phyloP scores from a whole-genome alignment of 306 rosid species.

The Vigna angularis region DNA sequence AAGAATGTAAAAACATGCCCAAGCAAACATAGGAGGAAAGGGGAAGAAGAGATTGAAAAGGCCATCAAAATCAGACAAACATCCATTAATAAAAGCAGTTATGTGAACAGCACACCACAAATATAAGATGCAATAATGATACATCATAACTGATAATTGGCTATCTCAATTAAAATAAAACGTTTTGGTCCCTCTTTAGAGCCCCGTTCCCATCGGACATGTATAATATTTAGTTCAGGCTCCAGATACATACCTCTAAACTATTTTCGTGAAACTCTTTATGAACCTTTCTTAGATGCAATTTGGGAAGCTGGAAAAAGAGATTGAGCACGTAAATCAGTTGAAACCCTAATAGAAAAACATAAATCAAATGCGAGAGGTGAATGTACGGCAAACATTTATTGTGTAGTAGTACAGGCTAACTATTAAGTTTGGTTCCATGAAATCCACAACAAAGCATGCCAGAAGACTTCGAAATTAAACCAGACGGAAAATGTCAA shows the following conservation, averaged over 20 bases:
- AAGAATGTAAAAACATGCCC: neutral
- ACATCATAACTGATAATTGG: slow-evolving; percentile 35
- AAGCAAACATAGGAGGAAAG: neutral
- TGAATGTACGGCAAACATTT: slow-evolving; percentile 26
- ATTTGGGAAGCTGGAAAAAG: slow-evolving; percentile 78
- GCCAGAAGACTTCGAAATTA: slow-evolving; percentile 14
- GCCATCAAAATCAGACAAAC: slow-evolving; percentile 14
- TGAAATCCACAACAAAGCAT: slow-evolving; percentile 33
- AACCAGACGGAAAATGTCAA: slow-evolving; percentile 8
- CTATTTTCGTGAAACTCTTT: slow-evolving; percentile 86
- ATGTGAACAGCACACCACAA: slow-evolving; percentile 2
- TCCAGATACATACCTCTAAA: slow-evolving; percentile 68
- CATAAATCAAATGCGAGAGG: slow-evolving; percentile 31
- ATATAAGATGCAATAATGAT: slow-evolving; percentile 2
- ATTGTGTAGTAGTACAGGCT: slow-evolving; percentile 16
- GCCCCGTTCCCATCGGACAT: neutral
- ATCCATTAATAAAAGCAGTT: slow-evolving; percentile 5
- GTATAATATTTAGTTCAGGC: slow-evolving; percentile 13
- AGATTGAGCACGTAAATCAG: slow-evolving; percentile 47
- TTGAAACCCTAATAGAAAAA: slow-evolving; percentile 24
- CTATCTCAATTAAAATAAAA: slow-evolving; percentile 25
- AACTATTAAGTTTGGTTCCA: slow-evolving; percentile 24
- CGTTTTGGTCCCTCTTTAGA: neutral
- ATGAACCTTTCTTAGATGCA: slow-evolving; percentile 85
- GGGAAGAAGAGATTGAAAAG: neutral